Base-by-base conservation (phyloP, 805 yeast genomes). In the Saccharomycopsis capsularis region DNA sequence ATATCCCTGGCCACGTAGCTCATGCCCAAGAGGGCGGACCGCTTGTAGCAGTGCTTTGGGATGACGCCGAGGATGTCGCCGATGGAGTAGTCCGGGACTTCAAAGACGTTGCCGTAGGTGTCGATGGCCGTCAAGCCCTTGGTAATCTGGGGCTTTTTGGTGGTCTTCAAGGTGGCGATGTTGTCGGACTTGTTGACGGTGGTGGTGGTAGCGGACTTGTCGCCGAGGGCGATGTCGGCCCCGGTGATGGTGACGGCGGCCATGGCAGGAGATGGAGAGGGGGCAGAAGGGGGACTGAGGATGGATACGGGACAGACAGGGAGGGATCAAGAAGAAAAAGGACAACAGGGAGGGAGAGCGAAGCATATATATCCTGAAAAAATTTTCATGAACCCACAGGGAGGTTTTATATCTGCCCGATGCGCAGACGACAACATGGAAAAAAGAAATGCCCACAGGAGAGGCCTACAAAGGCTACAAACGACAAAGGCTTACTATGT, bases 71-170 rank as follows among this genome's bases (percentile, higher is more conserved):
- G 64, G 46, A 79, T 70, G 51, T 78, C 81, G 62, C 73, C 75
- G 59, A 79, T 78, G 52, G 81, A 65, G 64, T 67, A 79, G 57
- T 79, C 81, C n/a, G 85, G 85, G 3, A 74, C 84, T 45, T 70
- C 68, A 61, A 78, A 79, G 22, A 66, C 73, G 23, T 74, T 68
- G 43, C 85, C 85, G 52, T 65, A 57, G 19, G 80, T 71, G 59
- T 76, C 76, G 44, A 70, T 65, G 32, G 81, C 77, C n/a, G 61
- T 57, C n/a, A 55, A 35, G 19, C 19, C 53, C 52, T 38, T 27
- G 18, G 37, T 45, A 46, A 13, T 54, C 52, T 35, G 5, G 21
- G 32, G 44, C 45, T 15, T 18, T 29, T 46, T 18, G 25, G 30
- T 35, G 46, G 38, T 43, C 18, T 47, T 25, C 37, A 61, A 51